A percentile compares a stretch with the other conserved stretches of the same genome.
Conservation (phyloP, 2,329 filamentous ascomycete species). For the Phialophora macrospora region DNA sequence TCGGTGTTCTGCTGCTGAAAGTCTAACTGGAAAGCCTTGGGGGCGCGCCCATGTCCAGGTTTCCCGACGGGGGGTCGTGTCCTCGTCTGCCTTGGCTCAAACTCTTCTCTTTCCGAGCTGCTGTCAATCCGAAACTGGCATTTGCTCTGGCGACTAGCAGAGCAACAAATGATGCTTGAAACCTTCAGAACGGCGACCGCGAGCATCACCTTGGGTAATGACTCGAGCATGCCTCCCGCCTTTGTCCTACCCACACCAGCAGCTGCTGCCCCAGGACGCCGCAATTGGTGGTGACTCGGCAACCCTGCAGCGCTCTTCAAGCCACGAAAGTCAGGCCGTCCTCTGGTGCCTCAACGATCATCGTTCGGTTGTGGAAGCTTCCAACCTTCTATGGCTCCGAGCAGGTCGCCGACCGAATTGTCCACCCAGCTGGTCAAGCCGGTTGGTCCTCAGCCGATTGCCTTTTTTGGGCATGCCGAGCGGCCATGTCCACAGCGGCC, state of each 20-base stretch:
- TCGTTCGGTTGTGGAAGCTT: not conserved
- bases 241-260: not conserved
- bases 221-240: not conserved
- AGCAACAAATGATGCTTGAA: not conserved
- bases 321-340: not conserved
- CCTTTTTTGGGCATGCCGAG: constrained; percentile 7
- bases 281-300: not conserved
- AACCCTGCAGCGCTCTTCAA: not conserved
- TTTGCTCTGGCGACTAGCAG: not conserved
- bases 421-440: not conserved
- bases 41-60: not conserved
- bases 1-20: not conserved
- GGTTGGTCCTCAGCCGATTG: constrained; percentile 11
- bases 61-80: not conserved
- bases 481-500: constrained; percentile 2
- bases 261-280: not conserved
- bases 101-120: not conserved
- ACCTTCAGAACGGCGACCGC: constrained; percentile 8
- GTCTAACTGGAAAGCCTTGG: not conserved
- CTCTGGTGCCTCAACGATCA: not conserved
- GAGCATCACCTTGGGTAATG: not conserved
- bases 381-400: not conserved
- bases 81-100: not conserved
- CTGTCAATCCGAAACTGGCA: not conserved
- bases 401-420: not conserved